phyloP scores from a whole-genome alignment of 495 filamentous ascomycete genomes.

The Penicillium goetzii region DNA sequence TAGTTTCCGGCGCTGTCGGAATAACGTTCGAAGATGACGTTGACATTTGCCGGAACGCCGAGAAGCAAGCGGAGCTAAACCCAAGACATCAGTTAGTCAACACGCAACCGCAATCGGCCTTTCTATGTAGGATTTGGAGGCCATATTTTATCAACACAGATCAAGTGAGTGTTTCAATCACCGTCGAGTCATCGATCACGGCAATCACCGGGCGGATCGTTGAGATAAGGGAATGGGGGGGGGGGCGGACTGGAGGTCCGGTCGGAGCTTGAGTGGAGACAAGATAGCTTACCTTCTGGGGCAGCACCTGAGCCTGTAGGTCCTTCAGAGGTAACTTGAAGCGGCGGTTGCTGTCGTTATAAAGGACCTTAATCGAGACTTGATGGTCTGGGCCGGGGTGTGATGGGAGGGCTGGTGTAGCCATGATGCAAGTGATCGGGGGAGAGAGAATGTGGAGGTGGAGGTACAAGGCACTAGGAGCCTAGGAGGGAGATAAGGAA shows the following conservation, averaged over 20 bases:
- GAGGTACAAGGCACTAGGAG: slow-evolving; percentile 17
- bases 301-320: slow-evolving; percentile 73
- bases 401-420: slow-evolving; percentile 34
- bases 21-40: slow-evolving; percentile 86
- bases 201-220: slow-evolving; percentile 17
- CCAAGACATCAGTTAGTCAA: slow-evolving; percentile 26
- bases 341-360: slow-evolving; percentile 72
- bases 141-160: slow-evolving; percentile 4
- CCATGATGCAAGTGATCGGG: slow-evolving; percentile 34
- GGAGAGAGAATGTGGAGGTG: slow-evolving; percentile 22
- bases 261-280: slow-evolving; percentile 52
- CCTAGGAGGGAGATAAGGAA: slow-evolving; percentile 9
- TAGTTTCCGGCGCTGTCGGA: slow-evolving; percentile 89
- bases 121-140: not conserved
- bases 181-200: slow-evolving; percentile 4
- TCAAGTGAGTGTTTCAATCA: not conserved
- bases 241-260: slow-evolving; percentile 31
- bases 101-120: slow-evolving; percentile 10
- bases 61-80: slow-evolving; percentile 76
- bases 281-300: slow-evolving; percentile 76
- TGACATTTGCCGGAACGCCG: slow-evolving; percentile 65
- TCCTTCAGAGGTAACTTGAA: slow-evolving; percentile 91
- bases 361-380: slow-evolving; percentile 83
- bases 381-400: slow-evolving; percentile 65
- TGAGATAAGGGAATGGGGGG: slow-evolving; percentile 29